phyloP scores from a whole-genome alignment of 805 yeast species.

The Schwanniomyces vanrijiae region DNA sequence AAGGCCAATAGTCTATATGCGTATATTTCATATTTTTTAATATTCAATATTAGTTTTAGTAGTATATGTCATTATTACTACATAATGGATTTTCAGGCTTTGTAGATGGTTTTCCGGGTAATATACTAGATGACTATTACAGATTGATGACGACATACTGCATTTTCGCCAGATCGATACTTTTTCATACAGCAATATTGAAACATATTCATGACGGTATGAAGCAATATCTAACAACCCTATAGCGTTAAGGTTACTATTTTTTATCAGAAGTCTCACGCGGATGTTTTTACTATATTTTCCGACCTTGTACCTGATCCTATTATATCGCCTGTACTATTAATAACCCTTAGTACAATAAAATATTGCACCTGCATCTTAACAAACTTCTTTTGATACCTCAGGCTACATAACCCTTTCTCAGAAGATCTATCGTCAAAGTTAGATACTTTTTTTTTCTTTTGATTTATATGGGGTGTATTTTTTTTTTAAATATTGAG shows the following conservation, averaged over 20 bases:
- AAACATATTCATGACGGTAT: neutral
- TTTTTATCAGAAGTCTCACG: no score
- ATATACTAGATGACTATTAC: neutral
- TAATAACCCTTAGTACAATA: neutral
- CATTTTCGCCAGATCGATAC: neutral
- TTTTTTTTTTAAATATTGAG: no score
- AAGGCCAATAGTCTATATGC: no score
- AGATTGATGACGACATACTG: neutral
- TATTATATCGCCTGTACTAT: neutral
- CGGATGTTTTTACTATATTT: no score
- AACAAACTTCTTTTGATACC: neutral
- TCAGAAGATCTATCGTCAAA: neutral
- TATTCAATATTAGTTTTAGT: no score
- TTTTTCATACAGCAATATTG: neutral
- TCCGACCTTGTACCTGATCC: no score
- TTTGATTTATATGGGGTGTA: neutral
- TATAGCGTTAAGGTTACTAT: no score
- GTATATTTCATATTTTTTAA: no score
- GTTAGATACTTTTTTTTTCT: neutral
- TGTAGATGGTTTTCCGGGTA: neutral
- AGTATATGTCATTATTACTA: no score
- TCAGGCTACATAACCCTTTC: neutral
- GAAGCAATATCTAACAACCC: no score
- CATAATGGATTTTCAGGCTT: no score
- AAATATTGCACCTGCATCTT: neutral